These are phyloP conservation scores for Trichoderma pleuroti DNA, from an alignment of 2,329 filamentous ascomycete species.

Conservation along the genomic window DNA sequence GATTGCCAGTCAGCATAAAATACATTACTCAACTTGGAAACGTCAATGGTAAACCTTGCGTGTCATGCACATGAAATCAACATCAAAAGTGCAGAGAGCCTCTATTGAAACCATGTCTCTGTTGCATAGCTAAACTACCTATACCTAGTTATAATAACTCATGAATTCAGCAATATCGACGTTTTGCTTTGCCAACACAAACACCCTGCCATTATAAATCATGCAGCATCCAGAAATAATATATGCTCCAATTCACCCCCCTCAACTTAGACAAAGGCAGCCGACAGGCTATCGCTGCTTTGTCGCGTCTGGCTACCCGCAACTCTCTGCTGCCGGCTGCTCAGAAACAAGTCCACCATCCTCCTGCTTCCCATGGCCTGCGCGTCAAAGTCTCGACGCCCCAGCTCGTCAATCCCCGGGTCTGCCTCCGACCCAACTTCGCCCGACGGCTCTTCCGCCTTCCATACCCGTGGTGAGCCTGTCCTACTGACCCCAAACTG, in stretches of 20 bases:
- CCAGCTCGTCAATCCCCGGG: background rate
- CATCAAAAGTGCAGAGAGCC: background rate
- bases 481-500: conserved; percentile 24
- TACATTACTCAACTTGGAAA: no score
- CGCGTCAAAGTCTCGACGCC: conserved; percentile 24
- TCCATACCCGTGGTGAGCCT: conserved; percentile 22
- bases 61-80: no score
- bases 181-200: background rate
- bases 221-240: background rate
- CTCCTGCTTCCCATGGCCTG: conserved; percentile 44
- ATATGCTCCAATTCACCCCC: background rate
- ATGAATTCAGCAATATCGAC: background rate
- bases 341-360: conserved; percentile 55
- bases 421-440: background rate
- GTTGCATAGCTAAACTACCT: background rate
- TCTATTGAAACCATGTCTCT: background rate
- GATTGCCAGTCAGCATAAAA: no score
- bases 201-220: background rate
- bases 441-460: background rate
- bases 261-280: conserved; percentile 32
- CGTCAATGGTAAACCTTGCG: no score
- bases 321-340: conserved; percentile 43
- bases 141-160: background rate
- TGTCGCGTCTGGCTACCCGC: conserved; percentile 31
- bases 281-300: conserved; percentile 28